Evolutionary conservation across 225 moss, liverwort and hornwort genomes (phyloP), one percentile per base, ranked within the genome.

Genomic region (Marchantia polymorpha): DNA sequence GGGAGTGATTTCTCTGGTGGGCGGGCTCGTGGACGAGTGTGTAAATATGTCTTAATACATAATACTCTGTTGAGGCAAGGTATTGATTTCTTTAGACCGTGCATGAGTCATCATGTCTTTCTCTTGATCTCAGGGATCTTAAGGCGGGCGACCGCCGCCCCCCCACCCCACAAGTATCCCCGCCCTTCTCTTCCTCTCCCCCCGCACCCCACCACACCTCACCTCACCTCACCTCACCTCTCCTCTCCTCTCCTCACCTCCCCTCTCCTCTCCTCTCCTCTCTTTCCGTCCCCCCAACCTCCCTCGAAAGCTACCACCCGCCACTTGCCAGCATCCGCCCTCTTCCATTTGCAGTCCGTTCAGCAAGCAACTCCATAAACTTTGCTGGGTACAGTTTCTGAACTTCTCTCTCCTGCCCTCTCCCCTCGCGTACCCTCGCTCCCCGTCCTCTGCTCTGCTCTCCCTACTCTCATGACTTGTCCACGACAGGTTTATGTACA

Each of bases 1-100:
- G 2, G 10, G 65, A 65, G 65, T 65, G 65, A 65, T 65, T 65
- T 65, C 65, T 65, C 65, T 65, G 65, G 65, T 65, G 27, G 61
- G 61, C 61, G 61, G 61, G 10, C 61, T 61, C 61, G 61, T 61
- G n/a, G n/a, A 61, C 61, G 61, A 61, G 7, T 19, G n/a, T 29
- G 29, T 0, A 9, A 11, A 11, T 1, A 65, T 9, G 6, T 65
- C 65, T 1, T 11, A 12, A 27, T 27, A 14, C 4, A 29, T 29
- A 65, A 5, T 1, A 65, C 27, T 65, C 65, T 65, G 1, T 39
- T 2, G 39, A 2, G 39, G 39, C 39, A 39, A 39, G 65, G 12
- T 23, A 23, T 61, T 61, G 60, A 61, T 20, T 61, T 61, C 60
- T 61, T n/a, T 61, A 61, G n/a, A 61, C 8, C 61, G 23, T 61